Conservation (phyloP, 495 filamentous ascomycete genomes). For the Penicillium atrosanguineum region DNA sequence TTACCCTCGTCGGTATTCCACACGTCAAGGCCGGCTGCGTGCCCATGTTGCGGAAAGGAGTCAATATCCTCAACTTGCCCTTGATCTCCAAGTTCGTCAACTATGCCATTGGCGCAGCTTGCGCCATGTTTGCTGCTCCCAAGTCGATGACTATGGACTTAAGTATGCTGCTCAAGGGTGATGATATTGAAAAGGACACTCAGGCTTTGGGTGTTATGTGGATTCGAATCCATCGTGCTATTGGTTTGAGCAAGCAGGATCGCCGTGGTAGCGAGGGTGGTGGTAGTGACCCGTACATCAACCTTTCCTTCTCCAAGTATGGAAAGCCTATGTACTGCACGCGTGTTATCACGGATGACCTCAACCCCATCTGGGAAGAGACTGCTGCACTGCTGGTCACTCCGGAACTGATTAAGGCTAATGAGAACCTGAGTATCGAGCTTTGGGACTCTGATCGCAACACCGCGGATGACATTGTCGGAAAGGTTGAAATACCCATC, state of each 20-base stretch:
- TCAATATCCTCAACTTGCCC: constrained; percentile 89
- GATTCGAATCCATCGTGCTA: constrained; percentile 84
- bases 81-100: constrained; percentile 96
- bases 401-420: constrained; percentile 83
- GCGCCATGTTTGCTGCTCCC: constrained; percentile 91
- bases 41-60: constrained; percentile 81
- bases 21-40: constrained; percentile 89
- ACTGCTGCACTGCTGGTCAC: constrained; percentile 83
- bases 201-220: constrained; percentile 83
- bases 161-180: constrained; percentile 83
- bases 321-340: constrained; percentile 98
- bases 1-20: constrained; percentile 89
- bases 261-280: constrained; percentile 75
- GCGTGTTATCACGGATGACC: constrained; percentile 87
- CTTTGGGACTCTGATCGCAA: constrained; percentile 91
- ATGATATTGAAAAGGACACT: constrained; percentile 86
- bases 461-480: constrained; percentile 89
- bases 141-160: constrained; percentile 93
- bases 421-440: constrained; percentile 89
- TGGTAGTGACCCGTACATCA: constrained; percentile 92
- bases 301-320: constrained; percentile 75
- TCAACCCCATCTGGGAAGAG: constrained; percentile 93
- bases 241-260: constrained; percentile 89
- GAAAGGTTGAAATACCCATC: constrained; percentile 89
- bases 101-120: constrained; percentile 85